phyloP scores from a whole-genome alignment of 176 grass and related monocot species.

The Aegilops longissima region DNA sequence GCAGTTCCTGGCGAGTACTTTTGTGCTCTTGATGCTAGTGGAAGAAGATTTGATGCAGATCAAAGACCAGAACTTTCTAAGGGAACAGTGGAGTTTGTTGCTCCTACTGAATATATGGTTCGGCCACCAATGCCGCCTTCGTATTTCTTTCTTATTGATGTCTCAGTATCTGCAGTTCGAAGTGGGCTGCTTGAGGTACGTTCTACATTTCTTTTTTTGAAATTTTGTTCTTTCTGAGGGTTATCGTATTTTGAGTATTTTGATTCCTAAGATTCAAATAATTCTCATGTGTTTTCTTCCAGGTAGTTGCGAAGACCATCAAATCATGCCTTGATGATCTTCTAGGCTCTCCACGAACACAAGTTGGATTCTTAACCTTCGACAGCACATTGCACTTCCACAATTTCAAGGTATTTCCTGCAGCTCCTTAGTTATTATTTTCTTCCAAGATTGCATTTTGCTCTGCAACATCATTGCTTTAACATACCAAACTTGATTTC shows the following conservation, averaged over 20 bases:
- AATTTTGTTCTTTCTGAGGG: background rate
- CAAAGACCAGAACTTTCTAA: slow-evolving; percentile 92
- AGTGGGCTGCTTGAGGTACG: slow-evolving; percentile 85
- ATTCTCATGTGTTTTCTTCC: slow-evolving; percentile 24
- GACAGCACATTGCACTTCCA: slow-evolving; percentile 96
- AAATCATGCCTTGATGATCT: slow-evolving; percentile 90
- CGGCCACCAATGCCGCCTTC: slow-evolving; percentile 95
- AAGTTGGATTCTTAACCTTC: slow-evolving; percentile 94
- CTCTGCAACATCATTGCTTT: background rate
- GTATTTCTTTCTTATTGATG: slow-evolving; percentile 98
- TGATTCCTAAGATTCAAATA: background rate
- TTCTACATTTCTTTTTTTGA: slow-evolving; percentile 4
- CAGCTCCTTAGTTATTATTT: slow-evolving; percentile 11
- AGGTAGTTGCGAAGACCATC: slow-evolving; percentile 89
- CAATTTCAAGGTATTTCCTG: slow-evolving; percentile 80
- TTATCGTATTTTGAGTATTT: background rate
- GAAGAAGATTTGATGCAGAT: slow-evolving; percentile 81
- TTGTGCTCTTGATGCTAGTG: slow-evolving; percentile 77
- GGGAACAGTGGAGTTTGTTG: slow-evolving; percentile 97
- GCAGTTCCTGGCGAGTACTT: slow-evolving; percentile 91
- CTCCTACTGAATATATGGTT: slow-evolving; percentile 98
- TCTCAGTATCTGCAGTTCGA: slow-evolving; percentile 71
- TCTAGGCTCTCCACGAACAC: slow-evolving; percentile 79
- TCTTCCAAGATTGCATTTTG: background rate
- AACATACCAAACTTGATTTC: background rate